phyloP scores from a whole-genome alignment of 768 basidiomycete species.

The Leucosporidium scottii region DNA sequence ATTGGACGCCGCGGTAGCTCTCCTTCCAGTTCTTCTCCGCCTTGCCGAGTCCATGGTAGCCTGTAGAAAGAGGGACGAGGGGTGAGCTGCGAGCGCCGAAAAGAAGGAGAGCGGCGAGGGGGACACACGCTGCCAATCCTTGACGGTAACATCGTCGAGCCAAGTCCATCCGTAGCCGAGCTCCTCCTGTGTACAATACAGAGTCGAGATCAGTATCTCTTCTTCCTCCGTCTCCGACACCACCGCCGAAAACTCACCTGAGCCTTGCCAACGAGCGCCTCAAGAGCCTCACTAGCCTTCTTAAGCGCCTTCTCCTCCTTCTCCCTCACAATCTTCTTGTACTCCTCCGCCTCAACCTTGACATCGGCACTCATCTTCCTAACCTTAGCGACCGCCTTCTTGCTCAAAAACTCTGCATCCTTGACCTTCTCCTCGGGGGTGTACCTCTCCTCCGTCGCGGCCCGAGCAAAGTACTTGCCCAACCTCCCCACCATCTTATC shows the following conservation, averaged over 20 bases:
- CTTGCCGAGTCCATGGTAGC: slow-evolving; percentile 24
- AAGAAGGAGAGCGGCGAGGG: too few species aligned
- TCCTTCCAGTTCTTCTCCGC: slow-evolving; percentile 23
- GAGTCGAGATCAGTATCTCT: not conserved
- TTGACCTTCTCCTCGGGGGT: slow-evolving; percentile 27
- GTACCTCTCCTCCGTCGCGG: slow-evolving; percentile 14
- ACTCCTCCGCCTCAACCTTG: slow-evolving; percentile 26
- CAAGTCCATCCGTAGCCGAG: slow-evolving; percentile 32
- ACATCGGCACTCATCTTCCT: slow-evolving; percentile 9
- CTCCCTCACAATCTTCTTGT: slow-evolving; percentile 1
- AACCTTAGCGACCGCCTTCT: slow-evolving; percentile 22
- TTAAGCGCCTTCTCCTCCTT: slow-evolving; percentile 27
- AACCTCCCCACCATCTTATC: slow-evolving; percentile 33
- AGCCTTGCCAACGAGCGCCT: slow-evolving; percentile 28
- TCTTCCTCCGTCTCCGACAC: not conserved
- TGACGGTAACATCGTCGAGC: slow-evolving; percentile 33
- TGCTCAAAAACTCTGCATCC: slow-evolving; percentile 10
- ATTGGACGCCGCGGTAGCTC: slow-evolving; percentile 6
- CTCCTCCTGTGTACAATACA: slow-evolving; percentile 15
- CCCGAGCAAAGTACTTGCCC: slow-evolving; percentile 30
- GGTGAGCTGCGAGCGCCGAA: not conserved
- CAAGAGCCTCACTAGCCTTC: slow-evolving; percentile 22
- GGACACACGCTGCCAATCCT: slow-evolving; percentile 34
- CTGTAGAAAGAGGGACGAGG: not conserved
- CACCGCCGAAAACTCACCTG: slow-evolving; percentile 7